phyloP scores from a whole-genome alignment of 345 rosid species.

The Barbarea vulgaris region DNA sequence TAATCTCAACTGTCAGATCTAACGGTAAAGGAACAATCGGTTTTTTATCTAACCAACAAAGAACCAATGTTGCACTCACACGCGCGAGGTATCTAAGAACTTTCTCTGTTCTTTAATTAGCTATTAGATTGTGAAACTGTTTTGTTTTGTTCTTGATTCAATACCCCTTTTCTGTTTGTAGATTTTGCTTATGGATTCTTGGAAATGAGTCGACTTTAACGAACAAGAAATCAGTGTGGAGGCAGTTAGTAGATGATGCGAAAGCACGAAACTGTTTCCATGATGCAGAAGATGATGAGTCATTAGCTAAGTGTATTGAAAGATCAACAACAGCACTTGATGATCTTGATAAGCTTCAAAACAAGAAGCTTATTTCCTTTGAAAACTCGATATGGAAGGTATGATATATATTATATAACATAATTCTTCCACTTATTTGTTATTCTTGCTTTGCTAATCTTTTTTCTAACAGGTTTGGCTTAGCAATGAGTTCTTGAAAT shows the following conservation, averaged over 20 bases:
- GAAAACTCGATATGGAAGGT: slow-evolving; percentile 46
- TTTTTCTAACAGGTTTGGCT: slow-evolving; percentile 35
- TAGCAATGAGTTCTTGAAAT: slow-evolving; percentile 36
- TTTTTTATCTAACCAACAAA: slow-evolving; percentile 44
- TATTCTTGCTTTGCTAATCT: neutral
- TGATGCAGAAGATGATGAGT: slow-evolving; percentile 44
- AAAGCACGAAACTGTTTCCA: slow-evolving; percentile 40
- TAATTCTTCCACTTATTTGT: neutral
- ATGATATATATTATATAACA: neutral
- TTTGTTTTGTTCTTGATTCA: neutral
- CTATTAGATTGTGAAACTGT: neutral
- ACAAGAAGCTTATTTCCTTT: slow-evolving; percentile 29
- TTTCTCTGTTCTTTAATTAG: neutral
- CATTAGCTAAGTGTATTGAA: slow-evolving; percentile 34
- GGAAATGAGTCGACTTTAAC: slow-evolving; percentile 49
- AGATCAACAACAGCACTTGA: slow-evolving; percentile 34
- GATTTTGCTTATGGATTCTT: slow-evolving; percentile 53
- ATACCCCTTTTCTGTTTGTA: neutral
- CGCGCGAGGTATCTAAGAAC: slow-evolving; percentile 45
- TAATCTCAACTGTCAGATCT: slow-evolving; percentile 56
- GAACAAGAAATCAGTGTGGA: slow-evolving; percentile 46
- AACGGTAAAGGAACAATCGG: slow-evolving; percentile 47
- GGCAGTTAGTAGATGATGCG: slow-evolving; percentile 41
- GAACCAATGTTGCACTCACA: slow-evolving; percentile 50
- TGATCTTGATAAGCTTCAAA: slow-evolving; percentile 32